Conservation (phyloP, 2,329 filamentous ascomycete species). For the Monosporascus cannonballus region DNA sequence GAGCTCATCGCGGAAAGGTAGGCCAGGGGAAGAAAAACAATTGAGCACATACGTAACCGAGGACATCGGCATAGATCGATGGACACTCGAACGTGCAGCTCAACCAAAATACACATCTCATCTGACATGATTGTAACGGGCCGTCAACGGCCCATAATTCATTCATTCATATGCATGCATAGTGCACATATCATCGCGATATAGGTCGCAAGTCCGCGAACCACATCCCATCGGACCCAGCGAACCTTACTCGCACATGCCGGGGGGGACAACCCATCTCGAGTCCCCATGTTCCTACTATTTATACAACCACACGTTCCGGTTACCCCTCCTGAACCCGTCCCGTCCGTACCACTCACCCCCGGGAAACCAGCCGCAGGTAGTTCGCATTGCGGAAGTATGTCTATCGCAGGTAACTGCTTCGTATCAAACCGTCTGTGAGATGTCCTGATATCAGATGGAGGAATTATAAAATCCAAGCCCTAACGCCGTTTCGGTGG, state of each 20-base stretch:
- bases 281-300: background rate
- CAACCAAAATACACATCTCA: too few relatives aligned
- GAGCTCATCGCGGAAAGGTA: too few relatives aligned
- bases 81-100: too few relatives aligned
- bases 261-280: background rate
- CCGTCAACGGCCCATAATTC: slow-evolving; percentile 1
- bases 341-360: background rate
- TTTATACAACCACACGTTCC: background rate
- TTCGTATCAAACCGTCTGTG: too few relatives aligned
- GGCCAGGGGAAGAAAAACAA: too few relatives aligned
- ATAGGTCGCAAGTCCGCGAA: background rate
- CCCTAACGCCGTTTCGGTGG: slow-evolving; percentile 10
- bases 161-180: slow-evolving; percentile 5
- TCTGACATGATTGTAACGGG: too few relatives aligned
- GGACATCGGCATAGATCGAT: too few relatives aligned
- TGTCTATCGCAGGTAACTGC: too few relatives aligned
- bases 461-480: slow-evolving; percentile 1
- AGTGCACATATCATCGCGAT: too few relatives aligned
- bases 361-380: background rate
- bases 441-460: background rate
- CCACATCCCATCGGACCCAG: background rate
- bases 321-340: background rate
- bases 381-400: too few relatives aligned
- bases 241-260: background rate
- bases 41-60: too few relatives aligned